A percentile compares a stretch with the other conserved stretches of the same genome.
Evolutionary conservation across 371 early-diverging fungal genomes (phyloP).

Genomic region (Rozella allomycis): DNA sequence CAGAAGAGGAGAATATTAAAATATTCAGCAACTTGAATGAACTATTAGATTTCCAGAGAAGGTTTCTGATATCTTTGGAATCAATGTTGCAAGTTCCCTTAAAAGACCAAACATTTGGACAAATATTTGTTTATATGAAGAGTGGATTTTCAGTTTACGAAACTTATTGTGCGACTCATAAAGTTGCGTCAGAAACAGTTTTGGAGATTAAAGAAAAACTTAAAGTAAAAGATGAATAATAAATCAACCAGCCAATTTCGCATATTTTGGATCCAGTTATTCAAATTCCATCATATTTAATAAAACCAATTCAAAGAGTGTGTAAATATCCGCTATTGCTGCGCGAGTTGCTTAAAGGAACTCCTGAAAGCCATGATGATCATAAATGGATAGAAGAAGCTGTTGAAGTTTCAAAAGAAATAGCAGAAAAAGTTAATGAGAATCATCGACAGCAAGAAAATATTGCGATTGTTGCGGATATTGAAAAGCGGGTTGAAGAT

Average conservation of each 20-base stretch:
- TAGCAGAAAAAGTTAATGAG: too few species aligned
- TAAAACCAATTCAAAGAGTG: slow-evolving; percentile 90
- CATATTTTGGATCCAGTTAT: slow-evolving; percentile 59
- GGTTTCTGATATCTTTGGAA: not conserved
- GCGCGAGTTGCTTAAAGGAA: slow-evolving; percentile 10
- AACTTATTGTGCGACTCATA: not conserved
- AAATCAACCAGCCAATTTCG: too few species aligned
- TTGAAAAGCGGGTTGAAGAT: too few species aligned
- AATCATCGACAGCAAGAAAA: too few species aligned
- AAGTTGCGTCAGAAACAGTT: not conserved
- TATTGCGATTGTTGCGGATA: too few species aligned
- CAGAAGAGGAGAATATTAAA: not conserved
- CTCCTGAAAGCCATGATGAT: not conserved
- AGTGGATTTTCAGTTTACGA: not conserved
- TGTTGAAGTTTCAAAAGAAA: too few species aligned
- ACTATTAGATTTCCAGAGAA: not conserved
- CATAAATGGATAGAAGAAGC: too few species aligned
- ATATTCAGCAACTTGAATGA: not conserved
- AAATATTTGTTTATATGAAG: not conserved
- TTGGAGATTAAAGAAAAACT: not conserved
- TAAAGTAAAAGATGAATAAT: not conserved
- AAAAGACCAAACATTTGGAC: not conserved
- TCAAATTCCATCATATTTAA: slow-evolving; percentile 67
- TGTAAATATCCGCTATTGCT: slow-evolving; percentile 86
- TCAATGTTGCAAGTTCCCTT: not conserved